Evolutionary conservation across 768 basidiomycete genomes (phyloP).

Genomic region (Mycena leptocephala): DNA sequence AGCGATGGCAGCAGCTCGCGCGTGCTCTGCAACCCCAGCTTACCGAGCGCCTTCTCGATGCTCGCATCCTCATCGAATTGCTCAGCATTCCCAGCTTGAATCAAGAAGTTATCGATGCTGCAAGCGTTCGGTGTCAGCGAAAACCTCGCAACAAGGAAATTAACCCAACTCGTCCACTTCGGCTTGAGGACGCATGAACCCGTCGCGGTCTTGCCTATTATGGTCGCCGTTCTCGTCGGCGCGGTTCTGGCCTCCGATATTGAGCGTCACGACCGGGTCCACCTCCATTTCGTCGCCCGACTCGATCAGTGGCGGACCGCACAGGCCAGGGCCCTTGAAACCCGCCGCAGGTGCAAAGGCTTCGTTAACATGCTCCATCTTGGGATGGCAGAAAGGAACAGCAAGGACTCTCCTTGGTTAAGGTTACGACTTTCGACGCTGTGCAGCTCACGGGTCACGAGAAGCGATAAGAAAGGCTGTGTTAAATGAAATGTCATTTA

Average conservation of each 20-base stretch:
- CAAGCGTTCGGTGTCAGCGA: background rate
- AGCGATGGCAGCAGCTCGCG: slow-evolving; percentile 71
- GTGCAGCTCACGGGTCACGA: no score
- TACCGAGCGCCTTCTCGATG: slow-evolving; percentile 70
- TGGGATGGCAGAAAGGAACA: no score
- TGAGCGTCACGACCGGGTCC: slow-evolving; percentile 34
- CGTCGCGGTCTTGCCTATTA: slow-evolving; percentile 62
- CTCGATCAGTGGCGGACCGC: slow-evolving; percentile 25
- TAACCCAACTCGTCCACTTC: slow-evolving; percentile 63
- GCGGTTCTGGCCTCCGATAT: slow-evolving; percentile 46
- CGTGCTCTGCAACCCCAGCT: slow-evolving; percentile 66
- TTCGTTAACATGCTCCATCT: no score
- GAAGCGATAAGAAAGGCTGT: no score
- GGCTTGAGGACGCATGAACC: slow-evolving; percentile 62
- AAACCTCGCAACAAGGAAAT: background rate
- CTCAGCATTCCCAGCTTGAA: slow-evolving; percentile 71
- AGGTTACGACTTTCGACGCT: no score
- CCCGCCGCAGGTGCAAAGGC: slow-evolving; percentile 41
- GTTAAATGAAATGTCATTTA: no score
- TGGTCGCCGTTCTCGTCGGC: slow-evolving; percentile 64
- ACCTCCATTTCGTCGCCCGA: slow-evolving; percentile 39
- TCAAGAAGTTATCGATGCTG: slow-evolving; percentile 70
- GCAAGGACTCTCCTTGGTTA: no score
- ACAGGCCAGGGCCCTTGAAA: slow-evolving; percentile 33
- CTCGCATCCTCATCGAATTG: slow-evolving; percentile 72